These are phyloP conservation scores for Solanum lycopersicoides DNA, from an alignment of 257 asterid genomes.

Conservation along the genomic window DNA sequence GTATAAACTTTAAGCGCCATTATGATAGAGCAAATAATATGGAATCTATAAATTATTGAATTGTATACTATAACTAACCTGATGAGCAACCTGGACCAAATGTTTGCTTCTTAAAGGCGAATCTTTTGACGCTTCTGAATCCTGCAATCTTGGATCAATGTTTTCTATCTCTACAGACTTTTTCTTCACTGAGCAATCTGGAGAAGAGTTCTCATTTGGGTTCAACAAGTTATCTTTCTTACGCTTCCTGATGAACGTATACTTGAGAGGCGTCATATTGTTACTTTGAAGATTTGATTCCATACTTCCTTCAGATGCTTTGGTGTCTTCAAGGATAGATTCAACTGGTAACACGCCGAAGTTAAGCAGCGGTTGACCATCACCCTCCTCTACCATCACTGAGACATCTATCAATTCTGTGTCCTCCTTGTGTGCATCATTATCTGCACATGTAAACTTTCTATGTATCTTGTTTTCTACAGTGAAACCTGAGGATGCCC, in stretches of 20 bases:
- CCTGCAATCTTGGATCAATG: conserved; percentile 7
- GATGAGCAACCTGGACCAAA: conserved; percentile 29
- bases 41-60: not conserved
- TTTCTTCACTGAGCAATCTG: conserved; percentile 6
- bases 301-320: conserved; percentile 8
- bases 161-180: not conserved
- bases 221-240: conserved; percentile 21
- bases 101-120: conserved; percentile 13
- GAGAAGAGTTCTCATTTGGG: conserved; percentile 13
- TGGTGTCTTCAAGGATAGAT: conserved; percentile 2
- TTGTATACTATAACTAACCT: conserved; percentile 14
- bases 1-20: not conserved
- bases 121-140: not conserved
- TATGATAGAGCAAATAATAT: not conserved
- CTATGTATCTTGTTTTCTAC: not conserved
- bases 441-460: not conserved
- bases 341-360: conserved; percentile 16
- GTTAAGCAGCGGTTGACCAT: conserved; percentile 12
- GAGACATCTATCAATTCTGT: conserved; percentile 21
- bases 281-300: not conserved
- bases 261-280: conserved; percentile 3
- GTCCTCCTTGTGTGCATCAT: conserved; percentile 2
- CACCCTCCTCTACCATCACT: conserved; percentile 18
- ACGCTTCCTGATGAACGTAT: conserved; percentile 39
- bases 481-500: not conserved